phyloP scores from a whole-genome alignment of 2,329 filamentous ascomycete genomes.

The Cadophora sp. region DNA sequence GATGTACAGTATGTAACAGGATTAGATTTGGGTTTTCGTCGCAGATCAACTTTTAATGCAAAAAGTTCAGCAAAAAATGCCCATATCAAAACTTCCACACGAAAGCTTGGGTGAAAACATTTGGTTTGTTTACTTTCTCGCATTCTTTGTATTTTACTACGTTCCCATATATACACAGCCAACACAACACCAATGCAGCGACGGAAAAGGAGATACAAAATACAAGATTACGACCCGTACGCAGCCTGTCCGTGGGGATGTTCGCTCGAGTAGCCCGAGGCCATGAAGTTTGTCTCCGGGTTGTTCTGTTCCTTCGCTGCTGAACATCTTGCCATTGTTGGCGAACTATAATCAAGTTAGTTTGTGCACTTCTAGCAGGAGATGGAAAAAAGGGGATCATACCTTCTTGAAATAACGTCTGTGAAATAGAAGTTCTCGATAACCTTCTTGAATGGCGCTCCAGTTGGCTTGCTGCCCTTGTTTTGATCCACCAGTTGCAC shows the following conservation, averaged over 20 bases:
- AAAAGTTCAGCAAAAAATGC: neutral
- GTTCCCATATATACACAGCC: conserved; percentile 48
- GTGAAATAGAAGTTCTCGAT: conserved; percentile 99
- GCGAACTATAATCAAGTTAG: conserved; percentile 66
- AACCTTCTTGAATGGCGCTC: conserved; percentile 79
- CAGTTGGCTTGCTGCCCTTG: conserved; percentile 79
- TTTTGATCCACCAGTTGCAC: conserved; percentile 96
- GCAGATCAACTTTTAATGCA: conserved; percentile 11
- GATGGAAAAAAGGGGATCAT: conserved; percentile 45
- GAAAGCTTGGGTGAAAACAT: neutral
- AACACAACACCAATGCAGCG: conserved; percentile 44
- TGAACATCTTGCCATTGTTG: conserved; percentile 97
- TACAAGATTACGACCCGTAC: conserved; percentile 44
- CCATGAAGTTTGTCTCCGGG: conserved; percentile 81
- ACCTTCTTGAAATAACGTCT: conserved; percentile 96
- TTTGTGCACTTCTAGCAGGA: conserved; percentile 17
- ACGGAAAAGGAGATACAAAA: conserved; percentile 36
- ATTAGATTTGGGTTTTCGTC: conserved; percentile 13
- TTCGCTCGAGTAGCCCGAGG: conserved; percentile 60
- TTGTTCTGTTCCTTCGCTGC: conserved; percentile 87
- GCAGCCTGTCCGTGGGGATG: conserved; percentile 43
- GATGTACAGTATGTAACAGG: conserved; percentile 38
- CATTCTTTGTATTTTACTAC: conserved; percentile 41
- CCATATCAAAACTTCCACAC: neutral
- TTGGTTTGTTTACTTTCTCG: conserved; percentile 22